Conservation (phyloP, 331 rosid species). For the Ulmus americana region DNA sequence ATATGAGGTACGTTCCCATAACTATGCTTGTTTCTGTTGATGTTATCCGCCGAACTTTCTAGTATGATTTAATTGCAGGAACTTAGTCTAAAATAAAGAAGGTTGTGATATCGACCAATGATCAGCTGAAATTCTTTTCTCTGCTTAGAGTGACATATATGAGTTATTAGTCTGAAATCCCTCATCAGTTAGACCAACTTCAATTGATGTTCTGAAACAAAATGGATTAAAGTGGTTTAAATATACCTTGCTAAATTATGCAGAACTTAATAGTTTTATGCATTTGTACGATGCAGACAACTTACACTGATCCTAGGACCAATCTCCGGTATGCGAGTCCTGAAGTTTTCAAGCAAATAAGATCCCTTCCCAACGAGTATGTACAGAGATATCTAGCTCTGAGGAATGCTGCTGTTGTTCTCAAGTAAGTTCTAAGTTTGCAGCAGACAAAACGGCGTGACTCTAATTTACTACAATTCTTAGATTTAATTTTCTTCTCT, state of each 20-base stretch:
- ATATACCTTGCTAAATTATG: neutral
- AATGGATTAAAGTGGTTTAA: neutral
- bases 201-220: neutral
- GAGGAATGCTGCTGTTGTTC: slow-evolving; percentile 77
- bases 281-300: slow-evolving; percentile 54
- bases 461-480: no score
- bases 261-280: slow-evolving; percentile 17
- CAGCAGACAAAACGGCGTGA: no score
- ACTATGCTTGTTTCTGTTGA: neutral
- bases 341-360: slow-evolving; percentile 67
- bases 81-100: neutral
- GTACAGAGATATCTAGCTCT: slow-evolving; percentile 77
- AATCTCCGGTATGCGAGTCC: slow-evolving; percentile 75
- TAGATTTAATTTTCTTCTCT: no score
- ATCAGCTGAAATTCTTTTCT: no score
- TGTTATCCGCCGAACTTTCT: neutral
- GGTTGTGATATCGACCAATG: no score
- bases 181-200: no score
- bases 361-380: slow-evolving; percentile 78
- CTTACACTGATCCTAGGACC: slow-evolving; percentile 81
- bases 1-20: slow-evolving; percentile 52
- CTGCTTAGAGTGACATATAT: no score
- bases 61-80: neutral
- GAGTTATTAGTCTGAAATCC: no score
- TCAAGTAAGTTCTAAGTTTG: slow-evolving; percentile 29